Conservation (phyloP, 257 asterid genomes). For the Nicotiana sylvestris region DNA sequence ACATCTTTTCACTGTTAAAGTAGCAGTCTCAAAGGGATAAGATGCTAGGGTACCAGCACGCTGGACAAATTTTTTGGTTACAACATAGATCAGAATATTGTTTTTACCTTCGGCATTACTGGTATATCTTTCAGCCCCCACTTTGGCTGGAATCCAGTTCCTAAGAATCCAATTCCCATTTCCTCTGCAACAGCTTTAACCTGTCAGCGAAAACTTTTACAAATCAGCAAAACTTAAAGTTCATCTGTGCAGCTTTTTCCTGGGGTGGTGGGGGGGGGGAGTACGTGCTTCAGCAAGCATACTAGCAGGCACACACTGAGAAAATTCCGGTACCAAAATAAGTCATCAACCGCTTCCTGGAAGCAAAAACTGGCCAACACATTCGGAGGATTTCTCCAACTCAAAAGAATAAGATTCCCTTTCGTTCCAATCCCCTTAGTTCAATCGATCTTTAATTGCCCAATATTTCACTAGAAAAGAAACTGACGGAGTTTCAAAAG, state of each 20-base stretch:
- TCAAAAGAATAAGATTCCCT: neutral
- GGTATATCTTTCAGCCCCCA: slow-evolving; percentile 92
- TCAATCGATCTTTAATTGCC: neutral
- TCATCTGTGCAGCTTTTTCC: neutral
- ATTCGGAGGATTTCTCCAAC: neutral
- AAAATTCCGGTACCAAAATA: neutral
- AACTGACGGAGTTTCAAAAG: neutral
- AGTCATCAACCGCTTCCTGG: neutral
- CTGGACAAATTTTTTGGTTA: neutral
- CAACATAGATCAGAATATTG: neutral
- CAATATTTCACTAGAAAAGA: neutral
- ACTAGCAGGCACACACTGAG: neutral
- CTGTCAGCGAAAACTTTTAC: slow-evolving; percentile 28
- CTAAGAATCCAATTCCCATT: slow-evolving; percentile 94
- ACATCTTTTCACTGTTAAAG: slow-evolving; percentile 5
- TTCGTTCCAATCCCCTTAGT: neutral
- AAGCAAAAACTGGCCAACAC: neutral
- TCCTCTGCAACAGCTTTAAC: slow-evolving; percentile 98
- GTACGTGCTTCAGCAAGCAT: neutral
- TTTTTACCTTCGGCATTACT: slow-evolving; percentile 91
- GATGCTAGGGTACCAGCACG: neutral
- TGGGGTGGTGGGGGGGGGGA: neutral
- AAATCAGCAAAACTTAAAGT: neutral
- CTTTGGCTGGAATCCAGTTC: slow-evolving; percentile 93
- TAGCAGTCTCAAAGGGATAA: slow-evolving; percentile 9